These are phyloP conservation scores for Penicillium capsulatum DNA, from an alignment of 2,329 filamentous ascomycete species.

Conservation along the genomic window DNA sequence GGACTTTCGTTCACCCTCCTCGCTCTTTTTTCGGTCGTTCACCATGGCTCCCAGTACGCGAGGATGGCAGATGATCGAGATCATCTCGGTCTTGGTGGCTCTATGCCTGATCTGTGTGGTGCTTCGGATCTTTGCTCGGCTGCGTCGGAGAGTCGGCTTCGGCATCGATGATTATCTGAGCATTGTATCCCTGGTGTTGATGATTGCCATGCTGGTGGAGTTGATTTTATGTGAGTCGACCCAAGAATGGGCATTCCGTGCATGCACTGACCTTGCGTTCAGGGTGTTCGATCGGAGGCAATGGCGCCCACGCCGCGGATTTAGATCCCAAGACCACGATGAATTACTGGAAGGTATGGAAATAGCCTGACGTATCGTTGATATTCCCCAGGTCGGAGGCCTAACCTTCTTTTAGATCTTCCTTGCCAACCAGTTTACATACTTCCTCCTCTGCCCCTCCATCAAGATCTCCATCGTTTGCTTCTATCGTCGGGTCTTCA, in stretches of 20 bases:
- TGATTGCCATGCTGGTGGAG: conserved; percentile 31
- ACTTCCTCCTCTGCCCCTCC: conserved; percentile 30
- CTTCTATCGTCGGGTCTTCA: conserved; percentile 35
- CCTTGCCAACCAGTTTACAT: conserved; percentile 34
- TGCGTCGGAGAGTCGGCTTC: conserved; percentile 27
- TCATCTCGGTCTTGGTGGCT: conserved; percentile 29
- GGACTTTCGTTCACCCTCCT: conserved; percentile 2
- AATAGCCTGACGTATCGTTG: neutral
- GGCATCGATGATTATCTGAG: conserved; percentile 33
- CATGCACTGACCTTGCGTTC: neutral
- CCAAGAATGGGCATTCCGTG: neutral
- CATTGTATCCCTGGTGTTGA: conserved; percentile 22
- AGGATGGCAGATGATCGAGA: conserved; percentile 30
- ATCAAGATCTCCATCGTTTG: conserved; percentile 36
- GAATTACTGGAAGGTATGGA: conserved; percentile 31
- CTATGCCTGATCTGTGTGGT: conserved; percentile 25
- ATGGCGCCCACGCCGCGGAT: conserved; percentile 23
- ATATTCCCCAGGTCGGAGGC: neutral
- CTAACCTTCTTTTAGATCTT: conserved; percentile 26
- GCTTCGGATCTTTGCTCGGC: conserved; percentile 25
- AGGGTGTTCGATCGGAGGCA: conserved; percentile 34
- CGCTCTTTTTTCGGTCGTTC: conserved; percentile 5
- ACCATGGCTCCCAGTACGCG: conserved; percentile 26
- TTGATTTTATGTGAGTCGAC: conserved; percentile 27
- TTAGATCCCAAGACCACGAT: conserved; percentile 21